Evolutionary conservation across 2,329 filamentous ascomycete species (phyloP).

Genomic region (Aspergillus sp.): DNA sequence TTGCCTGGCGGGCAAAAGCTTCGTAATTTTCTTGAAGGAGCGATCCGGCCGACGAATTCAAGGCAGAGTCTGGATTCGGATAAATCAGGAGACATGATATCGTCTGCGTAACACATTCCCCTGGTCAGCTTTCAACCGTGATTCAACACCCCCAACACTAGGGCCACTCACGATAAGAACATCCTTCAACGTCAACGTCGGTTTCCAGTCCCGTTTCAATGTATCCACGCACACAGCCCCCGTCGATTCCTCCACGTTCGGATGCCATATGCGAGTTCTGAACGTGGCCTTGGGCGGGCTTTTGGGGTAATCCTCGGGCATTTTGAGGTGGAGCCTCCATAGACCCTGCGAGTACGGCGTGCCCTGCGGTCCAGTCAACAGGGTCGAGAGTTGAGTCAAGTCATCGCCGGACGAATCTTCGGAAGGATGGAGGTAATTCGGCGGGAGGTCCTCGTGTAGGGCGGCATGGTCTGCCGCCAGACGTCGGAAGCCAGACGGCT

Average conservation of each 20-base stretch:
- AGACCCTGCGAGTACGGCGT: conserved; percentile 61
- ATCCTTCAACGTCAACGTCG: conserved; percentile 57
- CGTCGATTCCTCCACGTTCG: conserved; percentile 62
- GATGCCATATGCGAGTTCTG: conserved; percentile 62
- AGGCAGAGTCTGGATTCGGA: conserved; percentile 63
- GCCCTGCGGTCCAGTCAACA: conserved; percentile 59
- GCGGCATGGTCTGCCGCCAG: conserved; percentile 60
- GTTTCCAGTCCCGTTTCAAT: conserved; percentile 63
- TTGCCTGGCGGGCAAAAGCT: conserved; percentile 57
- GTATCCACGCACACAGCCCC: conserved; percentile 66
- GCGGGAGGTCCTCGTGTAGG: conserved; percentile 58
- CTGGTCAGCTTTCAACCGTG: not conserved
- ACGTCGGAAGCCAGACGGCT: conserved; percentile 51
- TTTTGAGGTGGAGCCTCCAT: conserved; percentile 60
- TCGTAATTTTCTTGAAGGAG: conserved; percentile 60
- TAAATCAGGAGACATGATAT: conserved; percentile 64
- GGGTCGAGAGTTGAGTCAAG: conserved; percentile 57
- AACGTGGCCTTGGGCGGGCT: conserved; percentile 57
- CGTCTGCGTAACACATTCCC: conserved; percentile 37
- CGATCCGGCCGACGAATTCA: conserved; percentile 61
- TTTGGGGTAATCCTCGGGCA: conserved; percentile 56
- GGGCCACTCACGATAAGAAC: conserved; percentile 49
- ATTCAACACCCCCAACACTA: not conserved
- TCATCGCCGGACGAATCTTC: conserved; percentile 46
- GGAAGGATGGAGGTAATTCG: conserved; percentile 60